These are phyloP conservation scores for Lindgomyces ingoldianus DNA, from an alignment of 495 filamentous ascomycete species.

Conservation along the genomic window DNA sequence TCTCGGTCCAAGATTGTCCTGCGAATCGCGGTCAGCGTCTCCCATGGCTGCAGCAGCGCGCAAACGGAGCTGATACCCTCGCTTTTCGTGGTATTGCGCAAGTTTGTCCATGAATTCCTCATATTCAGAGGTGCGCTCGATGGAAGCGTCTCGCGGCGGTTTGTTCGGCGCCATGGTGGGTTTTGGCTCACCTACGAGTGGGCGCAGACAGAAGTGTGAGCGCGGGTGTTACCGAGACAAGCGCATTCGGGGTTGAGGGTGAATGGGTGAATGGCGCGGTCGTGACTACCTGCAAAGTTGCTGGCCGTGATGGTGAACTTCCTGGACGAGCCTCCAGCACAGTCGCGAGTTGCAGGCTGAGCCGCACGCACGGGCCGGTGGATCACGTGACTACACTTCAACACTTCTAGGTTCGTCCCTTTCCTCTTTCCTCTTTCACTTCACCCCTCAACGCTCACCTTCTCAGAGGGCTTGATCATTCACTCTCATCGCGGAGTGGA, in stretches of 20 bases:
- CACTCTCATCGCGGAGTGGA: background rate
- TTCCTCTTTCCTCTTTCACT: background rate
- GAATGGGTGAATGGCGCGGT: background rate
- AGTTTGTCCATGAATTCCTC: conserved; percentile 69
- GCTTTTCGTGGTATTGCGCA: conserved; percentile 64
- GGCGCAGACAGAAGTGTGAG: background rate
- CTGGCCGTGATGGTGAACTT: background rate
- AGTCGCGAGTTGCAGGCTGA: background rate
- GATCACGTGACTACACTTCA: conserved; percentile 1
- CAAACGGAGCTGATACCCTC: conserved; percentile 54
- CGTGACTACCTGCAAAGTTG: background rate
- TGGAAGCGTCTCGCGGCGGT: conserved; percentile 46
- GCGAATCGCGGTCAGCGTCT: conserved; percentile 16
- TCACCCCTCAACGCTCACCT: background rate
- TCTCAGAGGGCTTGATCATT: background rate
- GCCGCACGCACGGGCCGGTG: background rate
- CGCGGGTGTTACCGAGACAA: background rate
- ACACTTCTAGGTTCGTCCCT: no score
- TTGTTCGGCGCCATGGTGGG: conserved; percentile 47
- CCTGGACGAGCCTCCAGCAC: background rate
- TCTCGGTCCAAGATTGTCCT: conserved; percentile 70
- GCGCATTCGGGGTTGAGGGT: background rate
- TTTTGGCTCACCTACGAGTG: conserved; percentile 5
- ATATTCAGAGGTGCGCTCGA: conserved; percentile 62
- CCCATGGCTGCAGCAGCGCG: conserved; percentile 5